Evolutionary conservation across 805 yeast species (phyloP), one percentile per base, ranked within the genome.

Genomic region (Grigorovia jiainica): DNA sequence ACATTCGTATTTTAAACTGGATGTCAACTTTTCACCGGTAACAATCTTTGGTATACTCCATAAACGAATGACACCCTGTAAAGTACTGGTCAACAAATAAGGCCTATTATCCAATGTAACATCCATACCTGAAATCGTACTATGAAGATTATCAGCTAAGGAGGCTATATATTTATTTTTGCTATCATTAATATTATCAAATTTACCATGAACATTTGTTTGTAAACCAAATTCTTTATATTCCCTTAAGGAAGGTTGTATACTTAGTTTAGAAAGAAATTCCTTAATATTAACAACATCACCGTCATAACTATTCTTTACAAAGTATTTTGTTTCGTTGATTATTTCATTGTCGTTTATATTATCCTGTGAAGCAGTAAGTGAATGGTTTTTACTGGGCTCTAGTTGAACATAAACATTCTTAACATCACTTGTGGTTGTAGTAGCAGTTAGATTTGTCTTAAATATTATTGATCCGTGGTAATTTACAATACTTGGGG

Each of bases 41-140:
- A 79, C 86, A 30, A 89, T 62, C 44, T 78, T 75, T 8, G 64
- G 52, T 1, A 79, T 61, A 54, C 86, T 94, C 97, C 97, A 92
- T 0, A 90, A 60, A 48, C 77, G 81, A 32, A 92, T 53, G 1
- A 65, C 55, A 0, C 97, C 95, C 23, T 73, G 72, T 38, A 79
- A 82, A 7, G 92, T 85, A 2, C 87, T 95, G 2, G 92, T 79
- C 2, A 87, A 64, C 47, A 90, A 78, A 48, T 75, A 81, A 19
- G 73, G 73, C 13, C 76, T 71, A 23, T 81, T 78, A 4, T 47
- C 47, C 0, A 82, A 78, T 5, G 84, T 71, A 0, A 75, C 72
- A 1, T 70, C 74, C 7, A 87, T 55, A 21, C 79, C 63, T 18
- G 70, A 76, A n/a, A 87, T 66, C 2, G 76, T 53, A 39, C 51